A percentile compares a stretch with the other conserved stretches of the same genome.
These are phyloP conservation scores for Leptosphaerulina australis DNA, from an alignment of 2,329 filamentous ascomycete species.

Conservation along the genomic window DNA sequence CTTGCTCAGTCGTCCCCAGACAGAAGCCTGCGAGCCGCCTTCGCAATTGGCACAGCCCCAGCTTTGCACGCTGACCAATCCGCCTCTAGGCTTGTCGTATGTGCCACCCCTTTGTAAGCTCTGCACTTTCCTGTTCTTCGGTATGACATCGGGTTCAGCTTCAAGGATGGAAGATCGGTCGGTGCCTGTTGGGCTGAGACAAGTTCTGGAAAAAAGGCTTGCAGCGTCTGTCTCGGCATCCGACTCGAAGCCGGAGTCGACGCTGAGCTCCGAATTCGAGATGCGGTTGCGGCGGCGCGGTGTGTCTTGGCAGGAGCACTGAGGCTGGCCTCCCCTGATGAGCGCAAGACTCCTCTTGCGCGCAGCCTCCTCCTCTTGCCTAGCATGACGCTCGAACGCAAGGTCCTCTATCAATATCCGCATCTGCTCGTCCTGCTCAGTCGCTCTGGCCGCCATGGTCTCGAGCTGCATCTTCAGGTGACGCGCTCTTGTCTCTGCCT, in stretches of 20 bases:
- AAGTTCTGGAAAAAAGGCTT: conserved; percentile 48
- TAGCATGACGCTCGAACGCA: conserved; percentile 40
- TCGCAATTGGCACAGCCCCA: conserved; percentile 47
- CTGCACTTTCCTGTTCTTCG: conserved; percentile 43
- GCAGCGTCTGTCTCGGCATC: conserved; percentile 60
- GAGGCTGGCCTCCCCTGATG: conserved; percentile 33
- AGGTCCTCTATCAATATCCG: conserved; percentile 43
- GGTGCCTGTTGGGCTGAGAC: conserved; percentile 47
- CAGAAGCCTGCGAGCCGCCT: conserved; percentile 49
- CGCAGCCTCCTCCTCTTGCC: conserved; percentile 45
- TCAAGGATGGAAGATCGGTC: conserved; percentile 45
- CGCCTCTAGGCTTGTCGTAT: conserved; percentile 52
- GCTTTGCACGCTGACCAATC: conserved; percentile 37
- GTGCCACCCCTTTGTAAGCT: conserved; percentile 34
- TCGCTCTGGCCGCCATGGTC: conserved; percentile 61
- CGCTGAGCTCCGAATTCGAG: conserved; percentile 45
- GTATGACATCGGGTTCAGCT: conserved; percentile 40
- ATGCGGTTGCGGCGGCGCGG: conserved; percentile 41
- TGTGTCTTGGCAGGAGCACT: conserved; percentile 25
- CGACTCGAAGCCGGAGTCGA: conserved; percentile 66
- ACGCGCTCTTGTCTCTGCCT: conserved; percentile 62
- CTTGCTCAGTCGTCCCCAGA: conserved; percentile 59
- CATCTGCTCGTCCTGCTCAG: conserved; percentile 64
- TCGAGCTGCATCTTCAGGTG: conserved; percentile 67
- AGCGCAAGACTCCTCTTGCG: conserved; percentile 41